Base-by-base conservation (phyloP, 2,329 filamentous ascomycete species). In the Corynespora cassiicola region DNA sequence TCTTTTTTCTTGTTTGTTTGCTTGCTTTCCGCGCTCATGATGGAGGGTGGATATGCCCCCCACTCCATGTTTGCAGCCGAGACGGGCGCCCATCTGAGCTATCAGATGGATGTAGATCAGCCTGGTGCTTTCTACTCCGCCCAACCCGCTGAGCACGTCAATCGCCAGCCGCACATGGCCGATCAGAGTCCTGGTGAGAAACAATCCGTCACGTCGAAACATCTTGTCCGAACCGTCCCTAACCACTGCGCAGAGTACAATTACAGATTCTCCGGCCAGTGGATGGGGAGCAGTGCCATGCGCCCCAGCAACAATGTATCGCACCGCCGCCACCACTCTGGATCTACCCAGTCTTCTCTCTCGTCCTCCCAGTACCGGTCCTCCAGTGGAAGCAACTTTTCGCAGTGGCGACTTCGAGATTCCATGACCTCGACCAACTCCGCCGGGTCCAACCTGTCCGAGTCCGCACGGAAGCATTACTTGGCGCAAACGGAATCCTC, bases 381-480 rank as follows among this genome's bases (percentile, higher is more conserved):
- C 0, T 60, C 58, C 2, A 31, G 34, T 10, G 38, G 37, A 7
- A 61, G 51, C 31, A 32, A 32, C 3, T 58, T 56, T 30, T 61
- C 58, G 3, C 31, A 51, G 11, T 40, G 19, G 22, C 44, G 50
- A 6, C 29, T 34, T 3, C 37, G 57, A 15, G 41, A 47, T 10
- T 65, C 62, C 4, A 34, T 47, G 8, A 40, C 57, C 7, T 63
- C 62, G 3, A 53, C 50, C 6, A 49, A 28, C 17, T 61, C 60
- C 6, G 43, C 42, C 5, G 53, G 44, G 36, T 61, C 62, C 5
- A 27, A 46, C n/a, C 12, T 37, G 5, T 57, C 56, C 7, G 35
- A 47, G 2, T 32, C 39, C 9, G 39, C 51, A 5, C 25, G 42
- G 14, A 46, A 46, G 1, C 40, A 53, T 7, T 42, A 49, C 21